Base-by-base conservation (phyloP, 371 early-diverging fungal species). In the Blastocladiella emersonii region DNA sequence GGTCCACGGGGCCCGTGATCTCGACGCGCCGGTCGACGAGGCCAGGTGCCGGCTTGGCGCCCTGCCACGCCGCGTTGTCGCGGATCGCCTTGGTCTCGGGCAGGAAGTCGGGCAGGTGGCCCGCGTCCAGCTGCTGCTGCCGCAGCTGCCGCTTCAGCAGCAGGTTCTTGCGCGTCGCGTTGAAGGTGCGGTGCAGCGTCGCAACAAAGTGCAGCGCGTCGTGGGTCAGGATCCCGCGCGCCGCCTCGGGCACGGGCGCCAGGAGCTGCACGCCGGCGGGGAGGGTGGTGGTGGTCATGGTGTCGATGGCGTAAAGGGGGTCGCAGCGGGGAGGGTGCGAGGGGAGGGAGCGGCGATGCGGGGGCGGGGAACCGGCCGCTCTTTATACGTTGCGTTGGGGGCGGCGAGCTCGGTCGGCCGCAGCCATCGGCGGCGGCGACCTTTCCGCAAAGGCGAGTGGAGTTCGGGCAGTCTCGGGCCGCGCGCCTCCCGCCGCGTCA, bases 1-100 rank as follows among this genome's bases (percentile, higher is more conserved):
- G 86, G 76, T 93, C 95, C 48, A 93, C 94, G 21, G 96, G 96
- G 27, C 96, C 96, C 48, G 96, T 95, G 74, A 95, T 95, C 76
- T 95, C 96, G 61, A 94, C 94, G 56, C 95, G 84, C 56, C 96
- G 86, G 74, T 95, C 94, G 17, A 82, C 76, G 51, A 95, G 76
- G 6, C 95, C 95, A 8, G 93, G 95, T 17, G 91, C 94, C 60
- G 92, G 94, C 37, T 69, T 68, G 39, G 96, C 93, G 34, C 86
- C 93, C 66, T 81, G 73, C 96, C 96, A 95, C 34, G 85, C 82
- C 41, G 80, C 79, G 70, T 93, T 89, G 41, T 88, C 86, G 64
- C 96, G 87, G 72, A 95, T 88, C 68, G 80, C 74, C 63, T 86
- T 86, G 30, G 96, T 95, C 75, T 91, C 89, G 41, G 92, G 88